A percentile compares a stretch with the other conserved stretches of the same genome.
Conservation (phyloP, 2,329 filamentous ascomycete species). For the Ophiognomonia clavigignenti-juglandacearum region DNA sequence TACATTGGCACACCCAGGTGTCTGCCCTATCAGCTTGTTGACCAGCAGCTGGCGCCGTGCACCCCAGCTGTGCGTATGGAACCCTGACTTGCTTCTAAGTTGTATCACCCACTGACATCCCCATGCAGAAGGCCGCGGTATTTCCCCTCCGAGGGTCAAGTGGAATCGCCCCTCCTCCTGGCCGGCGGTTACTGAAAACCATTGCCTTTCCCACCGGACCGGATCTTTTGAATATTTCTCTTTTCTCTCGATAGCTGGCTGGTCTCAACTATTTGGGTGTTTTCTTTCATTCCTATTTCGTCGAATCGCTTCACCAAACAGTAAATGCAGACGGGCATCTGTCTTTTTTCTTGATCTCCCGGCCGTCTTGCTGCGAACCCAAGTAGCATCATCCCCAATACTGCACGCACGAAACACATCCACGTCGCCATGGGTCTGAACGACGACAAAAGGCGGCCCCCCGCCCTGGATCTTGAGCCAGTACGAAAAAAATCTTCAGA, state of each 20-base stretch:
- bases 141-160: conserved; percentile 23
- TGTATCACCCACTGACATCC: conserved; percentile 32
- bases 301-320: conserved; percentile 23
- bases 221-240: conserved; percentile 29
- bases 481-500: conserved; percentile 43
- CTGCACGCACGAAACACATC: conserved; percentile 22
- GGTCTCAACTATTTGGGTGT: conserved; percentile 42
- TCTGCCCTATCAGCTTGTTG: conserved; percentile 39
- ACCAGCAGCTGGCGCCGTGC: conserved; percentile 24
- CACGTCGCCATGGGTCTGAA: conserved; percentile 26
- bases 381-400: conserved; percentile 17
- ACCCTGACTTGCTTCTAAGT: conserved; percentile 30
- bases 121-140: conserved; percentile 28
- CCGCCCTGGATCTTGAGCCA: conserved; percentile 49
- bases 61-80: conserved; percentile 36
- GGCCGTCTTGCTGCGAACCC: not conserved
- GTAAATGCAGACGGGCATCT: conserved; percentile 23
- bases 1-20: conserved; percentile 30
- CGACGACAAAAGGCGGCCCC: conserved; percentile 53
- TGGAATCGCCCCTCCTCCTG: conserved; percentile 26
- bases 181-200: conserved; percentile 49
- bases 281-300: conserved; percentile 26
- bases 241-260: conserved; percentile 47
- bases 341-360: conserved; percentile 13
- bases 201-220: conserved; percentile 35